phyloP scores from a whole-genome alignment of 2,329 filamentous ascomycete genomes.

The Chaetomiaceae sp. region DNA sequence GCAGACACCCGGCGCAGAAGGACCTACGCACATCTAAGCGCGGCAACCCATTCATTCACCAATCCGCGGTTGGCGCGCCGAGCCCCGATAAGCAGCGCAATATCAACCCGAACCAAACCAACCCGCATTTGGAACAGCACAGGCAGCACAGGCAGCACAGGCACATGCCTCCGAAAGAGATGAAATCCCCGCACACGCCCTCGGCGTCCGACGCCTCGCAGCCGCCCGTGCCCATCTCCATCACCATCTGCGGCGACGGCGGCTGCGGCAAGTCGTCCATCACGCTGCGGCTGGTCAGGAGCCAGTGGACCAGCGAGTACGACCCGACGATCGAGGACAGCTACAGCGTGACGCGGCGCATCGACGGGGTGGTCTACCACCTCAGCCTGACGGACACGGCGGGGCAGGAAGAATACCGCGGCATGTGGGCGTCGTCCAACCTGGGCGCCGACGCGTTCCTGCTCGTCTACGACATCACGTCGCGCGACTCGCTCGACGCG shows the following conservation, averaged over 20 bases:
- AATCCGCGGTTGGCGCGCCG: too few species aligned
- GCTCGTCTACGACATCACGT: conserved; percentile 84
- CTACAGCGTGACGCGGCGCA: conserved; percentile 74
- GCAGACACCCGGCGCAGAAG: too few species aligned
- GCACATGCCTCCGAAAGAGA: too few species aligned
- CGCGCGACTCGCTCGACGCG: conserved; percentile 60
- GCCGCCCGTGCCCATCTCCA: conserved; percentile 57
- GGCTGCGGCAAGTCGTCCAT: conserved; percentile 83
- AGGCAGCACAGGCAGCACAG: too few species aligned
- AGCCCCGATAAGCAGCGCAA: too few species aligned
- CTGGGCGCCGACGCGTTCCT: conserved; percentile 77
- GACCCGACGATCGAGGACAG: conserved; percentile 80
- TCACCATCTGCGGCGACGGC: conserved; percentile 83
- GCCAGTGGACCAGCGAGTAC: conserved; percentile 79
- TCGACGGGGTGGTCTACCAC: conserved; percentile 77
- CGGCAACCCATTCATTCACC: too few species aligned
- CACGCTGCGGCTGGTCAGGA: conserved; percentile 74
- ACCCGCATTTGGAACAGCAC: too few species aligned
- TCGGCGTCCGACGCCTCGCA: conserved; percentile 26
- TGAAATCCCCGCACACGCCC: conserved; percentile 19
- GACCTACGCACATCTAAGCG: too few species aligned
- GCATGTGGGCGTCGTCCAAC: conserved; percentile 78
- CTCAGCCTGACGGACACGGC: conserved; percentile 78
- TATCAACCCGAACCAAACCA: too few species aligned
- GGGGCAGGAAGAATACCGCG: conserved; percentile 85